Evolutionary conservation across 2,329 filamentous ascomycete species (phyloP), one percentile per base, ranked within the genome.

Genomic region (Shiraia sp.): DNA sequence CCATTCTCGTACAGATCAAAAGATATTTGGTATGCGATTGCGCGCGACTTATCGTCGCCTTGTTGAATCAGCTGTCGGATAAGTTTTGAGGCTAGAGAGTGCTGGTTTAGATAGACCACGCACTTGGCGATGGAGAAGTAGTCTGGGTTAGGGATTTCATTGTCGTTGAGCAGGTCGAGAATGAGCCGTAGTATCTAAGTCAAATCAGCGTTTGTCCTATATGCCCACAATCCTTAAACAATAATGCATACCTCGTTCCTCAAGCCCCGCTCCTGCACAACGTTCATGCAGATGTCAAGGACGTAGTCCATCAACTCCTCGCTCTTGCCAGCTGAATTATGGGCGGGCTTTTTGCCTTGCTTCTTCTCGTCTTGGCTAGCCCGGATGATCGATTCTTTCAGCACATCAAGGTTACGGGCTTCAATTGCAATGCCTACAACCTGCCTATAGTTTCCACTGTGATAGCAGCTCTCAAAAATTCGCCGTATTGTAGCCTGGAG

Each of bases 1-100:
- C 93, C 93, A 64, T 99, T 99, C 73, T 99, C 93, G 71, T 96
- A 97, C 5, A 99, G 79, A 63, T 99, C 93, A 62, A 99, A 99
- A 1, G 92, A 93, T 42, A 99, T 95, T 68, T 99, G 93, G 69
- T 97, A 99, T 13, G 93, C 93, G 35, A 89, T 86, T 14, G 91
- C 88, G 12, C 89, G 81, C 0, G 90, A 90, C 46, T 83, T 83
- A 36, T 83, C 79, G 55, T 95, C 88, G 5, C 84, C 88, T 52
- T 87, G 87, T 47, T 87, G 79, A 8, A 97, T 85, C 15, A 99
- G 79, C 55, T 89, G 85, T 36, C 81, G 81, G 29, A 99, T 81
- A 72, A 99, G 91, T 49, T 82, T 82, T 8, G 90, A 91, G 0
- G 93, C 93, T 76, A 96, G 87, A 34, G 88, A 86, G 62, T 96